Evolutionary conservation across 2,329 filamentous ascomycete genomes (phyloP), one percentile per base, ranked within the genome.

Genomic region (Paracorniculantispora psalliotae): DNA sequence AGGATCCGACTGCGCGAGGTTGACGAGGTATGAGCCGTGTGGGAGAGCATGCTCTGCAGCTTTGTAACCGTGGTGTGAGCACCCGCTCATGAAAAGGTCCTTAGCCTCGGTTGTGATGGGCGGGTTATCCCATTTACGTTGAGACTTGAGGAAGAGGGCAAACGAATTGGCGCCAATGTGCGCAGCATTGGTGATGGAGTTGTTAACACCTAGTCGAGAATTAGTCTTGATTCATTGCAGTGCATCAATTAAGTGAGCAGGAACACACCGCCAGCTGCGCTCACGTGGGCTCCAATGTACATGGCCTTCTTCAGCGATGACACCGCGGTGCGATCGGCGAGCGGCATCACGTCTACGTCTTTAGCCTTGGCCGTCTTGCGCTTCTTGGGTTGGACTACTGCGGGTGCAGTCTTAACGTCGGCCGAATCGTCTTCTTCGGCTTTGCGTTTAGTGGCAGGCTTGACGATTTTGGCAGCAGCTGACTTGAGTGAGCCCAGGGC

Each of bases 11-110:
- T 96, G 91, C 0, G 94, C 94, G 6, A 99, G 84, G 70, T 99
- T 99, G 68, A 99, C 92, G 8, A 99, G 87, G 72, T 99, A 99
- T 1, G 91, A 96, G 35, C 94, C 94, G 71, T 99, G 94, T 0
- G 94, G 94, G 1, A 99, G 85, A 67, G 92, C 84, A 74, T 91
- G 87, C 69, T 84, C 83, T 59, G 79, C 79, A 7, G 86, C 82
- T 67, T 90, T 85, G 72, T 93, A 96, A 52, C 77, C 76, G 70
- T 93, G 85, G 52, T 86, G 76, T 53, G 83, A 78, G 69, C 91
- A 90, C 33, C 85, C 77, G 46, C 80, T 79, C 59, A 82, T 82
- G 75, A 97, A 99, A 41, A 85, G 81, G 44, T 85, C 79, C 52
- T 83, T 80, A 56, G 88, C 83, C 26, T 89, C 85, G 41, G 84